Evolutionary conservation across 2,329 filamentous ascomycete genomes (phyloP).

Genomic region (Chaetothyriales sp.): DNA sequence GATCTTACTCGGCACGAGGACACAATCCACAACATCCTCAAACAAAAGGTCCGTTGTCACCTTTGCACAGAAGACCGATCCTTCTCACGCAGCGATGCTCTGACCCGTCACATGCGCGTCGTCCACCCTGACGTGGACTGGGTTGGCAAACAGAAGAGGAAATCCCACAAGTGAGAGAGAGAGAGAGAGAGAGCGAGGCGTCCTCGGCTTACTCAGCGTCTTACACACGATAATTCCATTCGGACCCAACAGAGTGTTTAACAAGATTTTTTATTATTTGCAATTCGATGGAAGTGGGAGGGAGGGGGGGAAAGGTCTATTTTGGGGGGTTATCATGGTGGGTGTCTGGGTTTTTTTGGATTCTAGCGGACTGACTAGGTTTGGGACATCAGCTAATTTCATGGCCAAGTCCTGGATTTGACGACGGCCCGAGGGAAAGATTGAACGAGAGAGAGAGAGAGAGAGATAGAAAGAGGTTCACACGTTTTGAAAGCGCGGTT

Average conservation of each 20-base stretch:
- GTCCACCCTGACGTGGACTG: conserved; percentile 81
- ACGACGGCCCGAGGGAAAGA: too few species aligned
- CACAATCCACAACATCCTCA: conserved; percentile 87
- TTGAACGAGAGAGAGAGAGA: too few species aligned
- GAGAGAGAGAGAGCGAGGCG: too few species aligned
- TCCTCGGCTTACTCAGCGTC: neutral
- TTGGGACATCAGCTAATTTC: neutral
- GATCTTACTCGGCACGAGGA: conserved; percentile 93
- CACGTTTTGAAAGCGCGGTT: neutral
- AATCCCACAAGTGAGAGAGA: conserved; percentile 8
- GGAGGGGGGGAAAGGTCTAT: neutral
- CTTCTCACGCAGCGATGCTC: conserved; percentile 85
- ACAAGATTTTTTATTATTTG: neutral
- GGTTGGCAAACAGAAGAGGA: conserved; percentile 43
- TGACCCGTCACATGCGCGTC: conserved; percentile 86
- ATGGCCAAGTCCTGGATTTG: neutral
- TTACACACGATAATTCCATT: neutral
- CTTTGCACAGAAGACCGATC: conserved; percentile 93
- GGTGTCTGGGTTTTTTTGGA: neutral
- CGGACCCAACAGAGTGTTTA: neutral
- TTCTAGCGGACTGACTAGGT: neutral
- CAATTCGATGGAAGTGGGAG: neutral
- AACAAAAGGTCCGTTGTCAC: conserved; percentile 86
- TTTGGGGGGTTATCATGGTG: neutral
- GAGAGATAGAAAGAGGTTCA: too few species aligned